phyloP scores from a whole-genome alignment of 2,329 filamentous ascomycete species.

The Pseudocercospora vitis region DNA sequence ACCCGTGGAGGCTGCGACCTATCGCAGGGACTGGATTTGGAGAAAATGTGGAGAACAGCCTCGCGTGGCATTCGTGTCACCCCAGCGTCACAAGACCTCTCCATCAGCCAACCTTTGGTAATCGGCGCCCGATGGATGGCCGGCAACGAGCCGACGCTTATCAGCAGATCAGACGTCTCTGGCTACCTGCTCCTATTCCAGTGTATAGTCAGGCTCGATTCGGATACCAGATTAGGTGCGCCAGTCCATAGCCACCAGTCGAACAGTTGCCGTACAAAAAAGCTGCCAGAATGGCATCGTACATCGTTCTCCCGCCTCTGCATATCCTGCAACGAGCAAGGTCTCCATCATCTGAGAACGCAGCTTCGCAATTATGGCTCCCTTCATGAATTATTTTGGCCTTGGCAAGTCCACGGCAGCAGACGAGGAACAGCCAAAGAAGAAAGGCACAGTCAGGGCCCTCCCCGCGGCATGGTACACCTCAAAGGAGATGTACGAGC shows the following conservation, averaged over 20 bases:
- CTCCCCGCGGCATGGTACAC: slow-evolving; percentile 49
- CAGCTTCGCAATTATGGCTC: slow-evolving; percentile 8
- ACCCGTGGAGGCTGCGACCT: not conserved
- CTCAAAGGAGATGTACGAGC: slow-evolving; percentile 45
- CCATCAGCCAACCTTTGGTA: not conserved
- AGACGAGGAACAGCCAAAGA: slow-evolving; percentile 5
- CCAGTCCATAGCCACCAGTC: not conserved
- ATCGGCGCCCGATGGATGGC: not conserved
- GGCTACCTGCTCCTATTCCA: slow-evolving; percentile 1
- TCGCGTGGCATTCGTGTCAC: slow-evolving; percentile 3
- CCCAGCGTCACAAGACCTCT: slow-evolving; percentile 1
- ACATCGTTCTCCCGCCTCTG: not conserved
- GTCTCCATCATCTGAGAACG: not conserved
- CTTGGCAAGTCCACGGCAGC: slow-evolving; percentile 2
- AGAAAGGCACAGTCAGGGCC: slow-evolving; percentile 32
- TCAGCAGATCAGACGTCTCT: slow-evolving; percentile 6
- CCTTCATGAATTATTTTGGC: slow-evolving; percentile 14
- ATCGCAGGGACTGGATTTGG: not conserved
- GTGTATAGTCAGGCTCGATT: not conserved
- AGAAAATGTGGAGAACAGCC: slow-evolving; percentile 3
- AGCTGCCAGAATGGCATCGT: not conserved
- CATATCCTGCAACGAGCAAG: not conserved
- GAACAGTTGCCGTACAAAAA: not conserved
- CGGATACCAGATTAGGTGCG: slow-evolving; percentile 4
- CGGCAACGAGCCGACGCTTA: slow-evolving; percentile 3